Evolutionary conservation across 257 asterid species (phyloP), one percentile per base, ranked within the genome.

Genomic region (Solanum appendiculatum): DNA sequence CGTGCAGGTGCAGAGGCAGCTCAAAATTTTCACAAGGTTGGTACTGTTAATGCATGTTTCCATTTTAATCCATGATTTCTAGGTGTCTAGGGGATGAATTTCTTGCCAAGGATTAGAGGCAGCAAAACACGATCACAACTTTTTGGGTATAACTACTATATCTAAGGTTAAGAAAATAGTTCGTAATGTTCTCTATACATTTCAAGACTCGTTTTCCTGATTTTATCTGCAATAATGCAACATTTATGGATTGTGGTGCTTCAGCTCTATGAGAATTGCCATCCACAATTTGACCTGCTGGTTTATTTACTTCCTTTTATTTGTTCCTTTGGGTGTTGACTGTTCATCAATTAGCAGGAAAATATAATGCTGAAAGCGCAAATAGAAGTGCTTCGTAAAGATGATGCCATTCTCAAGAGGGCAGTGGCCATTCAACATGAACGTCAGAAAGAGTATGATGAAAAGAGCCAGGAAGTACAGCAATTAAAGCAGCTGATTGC

Each of bases 351-450:
- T 85, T 90, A 46, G 54, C 92, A 93, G 98, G 98, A 95, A 87
- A 92, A 94, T 89, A 56, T 88, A 90, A 89, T 86, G 89, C 90
- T 95, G 82, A 95, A 92, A 94, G 96, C 90, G 88, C 98, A 94
- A 89, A 89, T 90, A 51, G 98, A 91, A 86, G 90, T 86, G 37
- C 91, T 90, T 88, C 86, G 92, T 34, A 88, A 89, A n/a, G 95
- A 96, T 69, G 95, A 94, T 86, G 56, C 87, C 85, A 90, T 95
- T 88, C 98, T 96, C 72, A 96, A 96, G 87, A 93, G 98, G 51
- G 98, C 98, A 3, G 98, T 95, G 14, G 87, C 96, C 39, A 93
- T 95, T 89, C 98, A 95, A 87, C 96, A 93, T 42, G 98, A 95
- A 87, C 96, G 98, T 34, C 98, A 93, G 89, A 96, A 92, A 86